Base-by-base conservation (phyloP, 139 green algal species). In the Coccomyxa sp. region DNA sequence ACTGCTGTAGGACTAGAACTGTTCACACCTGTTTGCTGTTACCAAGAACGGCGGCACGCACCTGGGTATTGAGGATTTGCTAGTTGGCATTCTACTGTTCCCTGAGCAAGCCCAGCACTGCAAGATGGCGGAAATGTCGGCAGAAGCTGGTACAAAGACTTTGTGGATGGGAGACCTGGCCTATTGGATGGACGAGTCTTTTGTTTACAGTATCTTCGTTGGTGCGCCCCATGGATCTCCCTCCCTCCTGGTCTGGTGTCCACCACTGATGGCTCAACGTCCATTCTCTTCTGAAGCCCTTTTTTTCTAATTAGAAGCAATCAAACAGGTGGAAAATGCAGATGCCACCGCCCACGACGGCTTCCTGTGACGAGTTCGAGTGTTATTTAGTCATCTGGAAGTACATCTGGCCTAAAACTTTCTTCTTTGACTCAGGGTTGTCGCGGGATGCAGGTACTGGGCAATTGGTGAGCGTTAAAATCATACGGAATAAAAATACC, bases 401-500 rank as follows among this genome's bases (percentile, higher is more conserved):
- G 63, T 71, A 71, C 63, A 71, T 71, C 63, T 71, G 63, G 21
- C 21, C 63, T 9, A 21, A 71, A 71, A 71, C 63, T 71, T 25
- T 45, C n/a, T 38, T 23, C n/a, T 21, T 32, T 16, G 27, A 57
- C 74, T 13, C 14, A 45, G 74, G 30, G 74, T 16, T 28, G 23
- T 57, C 30, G 23, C 27, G 10, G 23, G 28, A 38, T 16, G n/a
- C 79, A 82, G 79, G 30, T 80, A 91, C 89, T 4, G 86, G 88
- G 13, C 83, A 92, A 58, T 80, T 95, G 0, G 82, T 89, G n/a
- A 76, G 14, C 14, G 79, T 94, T 4, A 95, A 96, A 85, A 87
- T 97, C 78, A 97, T 97, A 32, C 86, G 94, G 17, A 96, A 96
- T 85, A 92, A 94, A 74, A 58, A 81, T 13, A 94, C 92, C 18